A percentile compares a stretch with the other conserved stretches of the same genome.
Conservation (phyloP, 768 basidiomycete genomes). For the Hygrocybe punicea region DNA sequence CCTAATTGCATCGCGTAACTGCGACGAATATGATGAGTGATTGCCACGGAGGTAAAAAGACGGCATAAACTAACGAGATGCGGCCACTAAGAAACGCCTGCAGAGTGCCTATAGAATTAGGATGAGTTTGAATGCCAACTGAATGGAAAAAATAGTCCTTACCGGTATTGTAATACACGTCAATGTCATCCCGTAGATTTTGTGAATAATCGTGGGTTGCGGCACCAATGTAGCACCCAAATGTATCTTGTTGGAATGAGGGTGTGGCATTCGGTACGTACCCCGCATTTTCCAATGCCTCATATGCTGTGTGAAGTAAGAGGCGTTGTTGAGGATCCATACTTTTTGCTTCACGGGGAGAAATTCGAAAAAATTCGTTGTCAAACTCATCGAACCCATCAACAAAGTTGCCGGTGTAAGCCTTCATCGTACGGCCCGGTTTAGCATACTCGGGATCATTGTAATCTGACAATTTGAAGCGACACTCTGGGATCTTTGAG, state of each 20-base stretch:
- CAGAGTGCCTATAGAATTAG: slow-evolving; percentile 51
- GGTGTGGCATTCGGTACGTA: slow-evolving; percentile 59
- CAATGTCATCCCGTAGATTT: slow-evolving; percentile 59
- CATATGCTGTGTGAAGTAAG: slow-evolving; percentile 61
- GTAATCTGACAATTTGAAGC: slow-evolving; percentile 50
- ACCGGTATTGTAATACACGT: slow-evolving; percentile 72
- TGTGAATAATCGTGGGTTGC: slow-evolving; percentile 69
- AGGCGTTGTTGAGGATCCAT: slow-evolving; percentile 79
- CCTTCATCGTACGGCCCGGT: slow-evolving; percentile 45
- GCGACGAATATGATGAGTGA: not conserved
- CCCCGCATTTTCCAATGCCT: slow-evolving; percentile 68
- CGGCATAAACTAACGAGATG: slow-evolving; percentile 38
- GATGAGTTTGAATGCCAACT: not conserved
- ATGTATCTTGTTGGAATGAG: slow-evolving; percentile 48
- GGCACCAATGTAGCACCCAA: slow-evolving; percentile 67
- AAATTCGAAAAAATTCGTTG: slow-evolving; percentile 67
- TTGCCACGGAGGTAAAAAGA: too few species aligned
- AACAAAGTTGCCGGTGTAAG: slow-evolving; percentile 63
- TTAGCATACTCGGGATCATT: slow-evolving; percentile 20
- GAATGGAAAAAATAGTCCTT: slow-evolving; percentile 9
- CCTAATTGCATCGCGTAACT: slow-evolving; percentile 58
- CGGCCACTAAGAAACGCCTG: slow-evolving; percentile 68
- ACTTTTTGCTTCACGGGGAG: slow-evolving; percentile 66
- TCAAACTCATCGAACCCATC: slow-evolving; percentile 58
- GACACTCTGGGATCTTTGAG: slow-evolving; percentile 56